Conservation (phyloP, 441 rosid genomes). For the Pelargonium myrrhifolium region DNA sequence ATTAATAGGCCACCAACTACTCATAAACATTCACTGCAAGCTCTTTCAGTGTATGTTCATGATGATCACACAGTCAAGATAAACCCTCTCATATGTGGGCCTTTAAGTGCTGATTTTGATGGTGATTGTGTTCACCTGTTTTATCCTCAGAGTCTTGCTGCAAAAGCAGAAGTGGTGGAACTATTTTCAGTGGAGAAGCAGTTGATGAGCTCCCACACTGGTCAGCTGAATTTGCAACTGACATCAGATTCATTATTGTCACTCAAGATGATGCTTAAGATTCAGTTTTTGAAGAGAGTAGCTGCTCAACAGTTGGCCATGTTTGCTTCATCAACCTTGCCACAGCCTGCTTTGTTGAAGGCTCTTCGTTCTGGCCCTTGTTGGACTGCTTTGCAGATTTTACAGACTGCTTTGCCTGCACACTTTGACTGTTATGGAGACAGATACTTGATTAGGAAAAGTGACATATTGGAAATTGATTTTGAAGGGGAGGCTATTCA, state of each 20-base stretch:
- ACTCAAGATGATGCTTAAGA: slow-evolving; percentile 52
- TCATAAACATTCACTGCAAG: slow-evolving; percentile 90
- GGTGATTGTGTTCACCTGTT: slow-evolving; percentile 89
- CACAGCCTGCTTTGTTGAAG: slow-evolving; percentile 58
- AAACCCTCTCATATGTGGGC: slow-evolving; percentile 85
- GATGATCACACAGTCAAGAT: slow-evolving; percentile 92
- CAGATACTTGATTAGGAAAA: slow-evolving; percentile 40
- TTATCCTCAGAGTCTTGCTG: slow-evolving; percentile 82
- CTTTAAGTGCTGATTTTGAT: slow-evolving; percentile 91
- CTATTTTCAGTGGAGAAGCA: slow-evolving; percentile 90
- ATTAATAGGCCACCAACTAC: slow-evolving; percentile 94
- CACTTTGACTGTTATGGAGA: slow-evolving; percentile 51
- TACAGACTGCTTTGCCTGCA: slow-evolving; percentile 66
- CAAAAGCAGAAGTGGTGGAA: slow-evolving; percentile 90
- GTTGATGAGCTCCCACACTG: slow-evolving; percentile 82
- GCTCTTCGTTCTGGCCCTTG: slow-evolving; percentile 30
- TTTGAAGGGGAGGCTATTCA: slow-evolving; percentile 35
- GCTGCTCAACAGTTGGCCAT: slow-evolving; percentile 67
- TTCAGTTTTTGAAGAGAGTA: slow-evolving; percentile 37
- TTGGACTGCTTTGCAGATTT: slow-evolving; percentile 72
- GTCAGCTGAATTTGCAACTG: slow-evolving; percentile 69
- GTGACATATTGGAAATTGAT: slow-evolving; percentile 48
- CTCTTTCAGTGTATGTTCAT: slow-evolving; percentile 79
- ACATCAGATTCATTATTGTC: slow-evolving; percentile 69
- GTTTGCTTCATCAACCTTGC: slow-evolving; percentile 55